Evolutionary conservation across 2,329 filamentous ascomycete species (phyloP), one percentile per base, ranked within the genome.

Genomic region (Lasiodiplodia sp.): DNA sequence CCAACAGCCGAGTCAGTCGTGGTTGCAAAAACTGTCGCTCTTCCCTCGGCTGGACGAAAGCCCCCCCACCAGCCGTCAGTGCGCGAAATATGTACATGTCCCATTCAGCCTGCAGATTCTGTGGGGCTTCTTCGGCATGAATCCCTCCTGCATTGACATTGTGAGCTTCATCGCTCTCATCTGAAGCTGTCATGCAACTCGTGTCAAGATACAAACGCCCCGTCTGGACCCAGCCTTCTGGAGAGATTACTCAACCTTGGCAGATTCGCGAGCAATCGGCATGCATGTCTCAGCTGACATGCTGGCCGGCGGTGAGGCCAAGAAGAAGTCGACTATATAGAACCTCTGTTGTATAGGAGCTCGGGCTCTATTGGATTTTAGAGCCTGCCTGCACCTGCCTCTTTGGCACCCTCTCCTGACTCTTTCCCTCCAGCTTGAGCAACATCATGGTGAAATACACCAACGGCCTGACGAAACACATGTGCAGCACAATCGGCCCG

Each of bases 311-410:
- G 58, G 11, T 12, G 40, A 37, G 14, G 16, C 16, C 14, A 25
- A 23, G 40, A 38, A 60, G 21, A 40, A 2, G 23, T 3, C 18
- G 60, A 47, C 12, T 47, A 12, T 64, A 64, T 63, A 63, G 44
- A 52, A 47, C 16, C 40, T 38, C 44, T 16, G 28, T 11, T 25
- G 40, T 63, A 63, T 64, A 52, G 60, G 47, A 21, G 60, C 60
- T 64, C 44, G 47, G 60, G 60, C 60, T 64, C 47, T 64, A 53
- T 64, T 38, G 47, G 31, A 16, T 64, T 64, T 38, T 25, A 49
- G 57, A n/a, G 23, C 38, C 16, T 47, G 7, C 40, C 23, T 63
- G 58, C 16, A 63, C 58, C 58, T 63, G 60, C 60, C 60, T 25
- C 28, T 52, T 64, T 49, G 18, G 18, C 28, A 11, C 47, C 37